Evolutionary conservation across 2,329 filamentous ascomycete genomes (phyloP).

Genomic region (Trichothecium roseum): DNA sequence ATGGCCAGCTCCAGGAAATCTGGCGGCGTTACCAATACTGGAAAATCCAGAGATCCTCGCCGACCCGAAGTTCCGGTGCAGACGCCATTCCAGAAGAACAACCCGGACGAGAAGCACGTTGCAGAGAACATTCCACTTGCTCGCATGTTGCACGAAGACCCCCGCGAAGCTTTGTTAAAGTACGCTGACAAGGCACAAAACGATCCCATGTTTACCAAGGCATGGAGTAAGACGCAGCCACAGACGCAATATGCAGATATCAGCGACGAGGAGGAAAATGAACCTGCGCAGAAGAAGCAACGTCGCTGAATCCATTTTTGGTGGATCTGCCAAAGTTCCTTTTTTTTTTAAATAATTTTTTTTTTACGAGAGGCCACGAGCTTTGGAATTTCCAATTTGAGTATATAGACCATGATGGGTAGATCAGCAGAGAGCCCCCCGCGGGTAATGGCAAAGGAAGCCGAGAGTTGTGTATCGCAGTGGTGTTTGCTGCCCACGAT

Average conservation of each 20-base stretch:
- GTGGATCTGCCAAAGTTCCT: too few species aligned
- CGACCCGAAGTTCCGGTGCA: constrained; percentile 74
- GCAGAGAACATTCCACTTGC: constrained; percentile 81
- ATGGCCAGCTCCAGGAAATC: constrained; percentile 38
- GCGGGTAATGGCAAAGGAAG: too few species aligned
- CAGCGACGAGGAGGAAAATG: constrained; percentile 72
- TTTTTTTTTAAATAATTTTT: neutral
- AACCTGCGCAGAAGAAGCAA: constrained; percentile 54
- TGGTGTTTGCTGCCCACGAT: too few species aligned
- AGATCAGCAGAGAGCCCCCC: neutral
- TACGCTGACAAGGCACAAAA: constrained; percentile 90
- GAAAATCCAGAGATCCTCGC: constrained; percentile 66
- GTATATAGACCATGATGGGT: too few species aligned
- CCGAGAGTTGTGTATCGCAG: too few species aligned
- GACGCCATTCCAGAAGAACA: constrained; percentile 84
- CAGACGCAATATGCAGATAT: constrained; percentile 83
- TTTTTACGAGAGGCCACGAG: too few species aligned
- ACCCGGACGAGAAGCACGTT: constrained; percentile 84
- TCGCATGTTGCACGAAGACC: constrained; percentile 92
- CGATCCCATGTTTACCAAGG: constrained; percentile 88
- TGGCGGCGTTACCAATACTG: constrained; percentile 67
- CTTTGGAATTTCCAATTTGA: too few species aligned
- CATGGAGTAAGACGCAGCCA: constrained; percentile 86
- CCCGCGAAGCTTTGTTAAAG: constrained; percentile 83
- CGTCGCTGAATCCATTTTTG: constrained; percentile 47